These are phyloP conservation scores for Globisporangium heterothallicum DNA, from an alignment of 352 stramenopile genomes.

Conservation along the genomic window DNA sequence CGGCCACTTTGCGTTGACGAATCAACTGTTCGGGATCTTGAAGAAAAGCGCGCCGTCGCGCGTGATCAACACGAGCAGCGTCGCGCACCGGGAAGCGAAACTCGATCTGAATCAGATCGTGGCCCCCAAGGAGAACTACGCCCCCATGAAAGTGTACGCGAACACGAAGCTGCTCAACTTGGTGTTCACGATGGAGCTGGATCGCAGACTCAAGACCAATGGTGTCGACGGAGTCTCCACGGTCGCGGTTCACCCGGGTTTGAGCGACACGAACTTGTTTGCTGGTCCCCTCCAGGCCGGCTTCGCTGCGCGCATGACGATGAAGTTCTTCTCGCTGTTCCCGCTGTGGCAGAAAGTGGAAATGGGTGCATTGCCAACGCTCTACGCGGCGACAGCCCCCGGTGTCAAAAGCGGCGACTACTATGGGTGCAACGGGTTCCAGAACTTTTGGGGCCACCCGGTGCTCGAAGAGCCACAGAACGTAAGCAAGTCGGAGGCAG, in stretches of 20 bases:
- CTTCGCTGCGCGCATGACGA: slow-evolving; percentile 24
- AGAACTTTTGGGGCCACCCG: slow-evolving; percentile 25
- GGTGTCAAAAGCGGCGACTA: slow-evolving; percentile 24
- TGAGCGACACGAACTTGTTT: slow-evolving; percentile 30
- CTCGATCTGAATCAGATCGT: slow-evolving; percentile 31
- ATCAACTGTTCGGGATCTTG: slow-evolving; percentile 36
- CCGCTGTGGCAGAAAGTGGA: slow-evolving; percentile 35
- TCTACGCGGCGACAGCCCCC: slow-evolving; percentile 34
- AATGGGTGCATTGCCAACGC: slow-evolving; percentile 32
- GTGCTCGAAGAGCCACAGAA: slow-evolving; percentile 24
- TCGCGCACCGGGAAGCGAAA: slow-evolving; percentile 32
- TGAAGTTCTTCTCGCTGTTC: slow-evolving; percentile 22
- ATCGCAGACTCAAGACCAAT: slow-evolving; percentile 21
- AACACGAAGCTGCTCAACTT: slow-evolving; percentile 52
- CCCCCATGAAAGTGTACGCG: slow-evolving; percentile 27
- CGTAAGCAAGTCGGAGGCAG: slow-evolving; percentile 24
- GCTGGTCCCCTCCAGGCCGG: slow-evolving; percentile 19
- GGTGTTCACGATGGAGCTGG: slow-evolving; percentile 41
- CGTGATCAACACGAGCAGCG: slow-evolving; percentile 49
- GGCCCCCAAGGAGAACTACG: slow-evolving; percentile 30
- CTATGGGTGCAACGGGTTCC: slow-evolving; percentile 26
- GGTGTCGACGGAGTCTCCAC: slow-evolving; percentile 19
- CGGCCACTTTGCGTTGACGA: slow-evolving; percentile 62
- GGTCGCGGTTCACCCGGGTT: slow-evolving; percentile 29
- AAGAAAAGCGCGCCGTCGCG: slow-evolving; percentile 22